Evolutionary conservation across 2,329 filamentous ascomycete species (phyloP).

Genomic region (Daldinia sp.): DNA sequence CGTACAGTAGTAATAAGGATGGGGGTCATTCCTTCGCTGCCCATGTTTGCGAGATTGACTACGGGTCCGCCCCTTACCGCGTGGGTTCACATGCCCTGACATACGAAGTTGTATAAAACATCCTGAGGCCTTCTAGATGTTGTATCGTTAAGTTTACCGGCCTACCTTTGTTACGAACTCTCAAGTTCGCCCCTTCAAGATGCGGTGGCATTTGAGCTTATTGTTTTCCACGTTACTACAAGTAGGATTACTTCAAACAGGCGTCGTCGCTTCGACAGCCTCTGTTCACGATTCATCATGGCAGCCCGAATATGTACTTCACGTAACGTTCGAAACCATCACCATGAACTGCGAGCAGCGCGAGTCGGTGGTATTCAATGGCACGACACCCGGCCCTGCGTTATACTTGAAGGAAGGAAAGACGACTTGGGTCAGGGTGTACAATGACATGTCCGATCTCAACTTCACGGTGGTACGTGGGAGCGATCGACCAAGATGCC

Average conservation of each 20-base stretch:
- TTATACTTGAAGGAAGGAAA: constrained; percentile 57
- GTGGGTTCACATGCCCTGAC: constrained; percentile 14
- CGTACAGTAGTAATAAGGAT: constrained; percentile 27
- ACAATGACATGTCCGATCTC: constrained; percentile 60
- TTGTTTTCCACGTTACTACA: constrained; percentile 36
- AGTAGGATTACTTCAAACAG: constrained; percentile 36
- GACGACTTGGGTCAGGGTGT: constrained; percentile 65
- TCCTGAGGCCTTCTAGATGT: constrained; percentile 21
- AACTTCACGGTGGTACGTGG: constrained; percentile 62
- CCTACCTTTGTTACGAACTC: constrained; percentile 28
- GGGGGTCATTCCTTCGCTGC: constrained; percentile 27
- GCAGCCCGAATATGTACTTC: constrained; percentile 46
- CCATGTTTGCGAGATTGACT: constrained; percentile 9
- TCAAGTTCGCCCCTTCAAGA: constrained; percentile 29
- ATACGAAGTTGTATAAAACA: constrained; percentile 32
- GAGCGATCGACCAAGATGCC: neutral
- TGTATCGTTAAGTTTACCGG: constrained; percentile 28
- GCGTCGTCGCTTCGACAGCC: constrained; percentile 32
- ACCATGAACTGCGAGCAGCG: constrained; percentile 57
- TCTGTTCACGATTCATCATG: constrained; percentile 42
- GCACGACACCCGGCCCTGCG: constrained; percentile 59
- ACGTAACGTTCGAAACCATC: constrained; percentile 48
- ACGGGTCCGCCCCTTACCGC: constrained; percentile 18
- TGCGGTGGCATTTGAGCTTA: constrained; percentile 38
- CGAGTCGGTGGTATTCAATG: constrained; percentile 60